Evolutionary conservation across 2,329 filamentous ascomycete genomes (phyloP), one percentile per base, ranked within the genome.

Genomic region (Calonectria naviculata): DNA sequence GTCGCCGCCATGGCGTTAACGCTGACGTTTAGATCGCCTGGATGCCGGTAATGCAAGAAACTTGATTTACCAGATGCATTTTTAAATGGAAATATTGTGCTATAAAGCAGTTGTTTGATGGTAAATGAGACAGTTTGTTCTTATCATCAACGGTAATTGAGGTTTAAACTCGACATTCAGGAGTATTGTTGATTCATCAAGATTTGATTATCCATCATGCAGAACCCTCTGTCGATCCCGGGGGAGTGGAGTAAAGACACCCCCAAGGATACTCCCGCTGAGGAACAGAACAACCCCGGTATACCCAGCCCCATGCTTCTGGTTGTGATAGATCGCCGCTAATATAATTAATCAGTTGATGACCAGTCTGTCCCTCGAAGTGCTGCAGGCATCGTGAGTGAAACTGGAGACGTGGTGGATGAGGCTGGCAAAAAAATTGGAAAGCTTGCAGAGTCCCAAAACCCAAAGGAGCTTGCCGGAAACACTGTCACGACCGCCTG

Each of bases 341-440:
- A 47, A 60, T 5, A 1, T 26, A 19, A 26, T 9, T 1, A 24
- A 24, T 21, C 15, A 81, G 80, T 79, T 71, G 79, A 81, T 46
- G 63, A 75, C 49, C 68, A 80, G 28, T 77, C 77, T 52, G 75
- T 83, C 47, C 82, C 82, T 34, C 77, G 83, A 63, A 83, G 85
- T 15, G 81, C 81, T 54, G 84, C 82, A 21, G 82, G 84, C 41
- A 80, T 83, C 60, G 86, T 87, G 63, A 85, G 83, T 76, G 84
- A 86, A 70, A 75, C 79, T 26, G 86, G 86, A 19, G 85, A 87
- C 19, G 83, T 87, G 21, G 78, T 87, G 42, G 85, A 87, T 68
- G 79, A 84, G 13, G 76, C 83, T 13, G 86, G 85, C 63, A 85
- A 86, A 63, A 80, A 79, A 10, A 76, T 87, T 47, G 86, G 85